Conservation (phyloP, 192 early-diverging fungal genomes). For the Allomyces macrogynus region DNA sequence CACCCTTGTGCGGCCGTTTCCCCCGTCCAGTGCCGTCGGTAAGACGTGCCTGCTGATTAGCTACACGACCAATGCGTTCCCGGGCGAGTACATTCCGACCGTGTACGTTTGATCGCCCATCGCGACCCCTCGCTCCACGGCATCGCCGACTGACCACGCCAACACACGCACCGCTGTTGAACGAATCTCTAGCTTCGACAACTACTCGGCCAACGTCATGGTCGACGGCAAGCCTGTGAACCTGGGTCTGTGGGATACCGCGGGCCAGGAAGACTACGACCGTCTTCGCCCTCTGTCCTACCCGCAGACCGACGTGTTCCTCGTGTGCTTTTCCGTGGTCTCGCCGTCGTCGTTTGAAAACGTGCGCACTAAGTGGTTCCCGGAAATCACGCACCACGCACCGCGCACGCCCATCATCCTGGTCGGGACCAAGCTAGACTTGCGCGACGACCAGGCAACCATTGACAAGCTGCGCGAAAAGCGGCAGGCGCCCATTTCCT, state of each 20-base stretch:
- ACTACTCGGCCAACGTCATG: constrained; percentile 98
- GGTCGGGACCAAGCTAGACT: constrained; percentile 92
- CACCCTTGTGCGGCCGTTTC: constrained; percentile 2
- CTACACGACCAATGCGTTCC: constrained; percentile 99
- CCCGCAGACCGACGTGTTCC: constrained; percentile 97
- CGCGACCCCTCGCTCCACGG: too few species aligned
- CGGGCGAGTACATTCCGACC: constrained; percentile 98
- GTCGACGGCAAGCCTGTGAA: constrained; percentile 97
- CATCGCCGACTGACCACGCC: too few species aligned
- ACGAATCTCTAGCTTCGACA: constrained; percentile 55
- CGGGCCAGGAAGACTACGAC: constrained; percentile 98
- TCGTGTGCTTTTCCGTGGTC: constrained; percentile 94
- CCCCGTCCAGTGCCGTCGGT: constrained; percentile 48
- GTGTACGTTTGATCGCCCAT: constrained; percentile 45
- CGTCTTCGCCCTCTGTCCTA: constrained; percentile 91
- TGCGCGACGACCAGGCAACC: constrained; percentile 79
- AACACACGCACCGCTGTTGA: too few species aligned
- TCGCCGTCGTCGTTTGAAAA: constrained; percentile 93
- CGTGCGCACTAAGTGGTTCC: constrained; percentile 91
- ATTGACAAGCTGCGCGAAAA: constrained; percentile 72
- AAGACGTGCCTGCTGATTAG: constrained; percentile 94
- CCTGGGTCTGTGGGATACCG: constrained; percentile 95
- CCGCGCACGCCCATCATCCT: constrained; percentile 81
- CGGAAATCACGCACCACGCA: constrained; percentile 87
- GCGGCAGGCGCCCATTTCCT: constrained; percentile 69